Conservation (phyloP, 2,329 filamentous ascomycete species). For the Neodidymelliopsis sp. region DNA sequence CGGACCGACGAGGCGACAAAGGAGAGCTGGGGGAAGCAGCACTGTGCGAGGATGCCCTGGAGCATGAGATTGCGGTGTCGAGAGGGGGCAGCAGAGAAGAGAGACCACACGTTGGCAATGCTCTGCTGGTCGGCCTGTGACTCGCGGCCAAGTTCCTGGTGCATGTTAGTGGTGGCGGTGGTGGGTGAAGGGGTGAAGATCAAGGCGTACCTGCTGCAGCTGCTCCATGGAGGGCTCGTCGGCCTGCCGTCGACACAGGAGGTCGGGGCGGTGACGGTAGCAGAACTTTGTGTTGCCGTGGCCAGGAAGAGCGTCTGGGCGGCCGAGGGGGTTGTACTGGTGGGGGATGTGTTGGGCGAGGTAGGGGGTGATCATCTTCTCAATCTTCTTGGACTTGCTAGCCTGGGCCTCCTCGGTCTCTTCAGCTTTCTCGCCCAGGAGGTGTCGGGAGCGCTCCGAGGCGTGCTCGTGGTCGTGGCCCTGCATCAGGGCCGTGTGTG, state of each 20-base stretch:
- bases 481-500: slow-evolving; percentile 45
- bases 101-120: slow-evolving; percentile 96
- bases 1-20: slow-evolving; percentile 89
- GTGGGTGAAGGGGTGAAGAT: slow-evolving; percentile 42
- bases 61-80: slow-evolving; percentile 97
- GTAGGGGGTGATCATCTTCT: slow-evolving; percentile 84
- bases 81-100: slow-evolving; percentile 93
- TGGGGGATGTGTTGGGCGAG: slow-evolving; percentile 89
- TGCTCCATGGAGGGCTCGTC: slow-evolving; percentile 97
- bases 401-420: slow-evolving; percentile 39
- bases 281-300: slow-evolving; percentile 87
- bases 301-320: slow-evolving; percentile 29
- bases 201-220: slow-evolving; percentile 81
- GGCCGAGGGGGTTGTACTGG: slow-evolving; percentile 81
- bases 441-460: slow-evolving; percentile 41
- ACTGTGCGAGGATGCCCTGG: slow-evolving; percentile 93
- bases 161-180: slow-evolving; percentile 31
- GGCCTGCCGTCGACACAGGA: slow-evolving; percentile 89
- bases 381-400: slow-evolving; percentile 66
- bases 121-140: slow-evolving; percentile 89
- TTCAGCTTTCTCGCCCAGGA: slow-evolving; percentile 30
- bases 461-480: slow-evolving; percentile 49
- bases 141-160: slow-evolving; percentile 79
- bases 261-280: slow-evolving; percentile 92
- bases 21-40: slow-evolving; percentile 96